Evolutionary conservation across 305 asterid species (phyloP), one percentile per base, ranked within the genome.

Genomic region (Fraxinus paxiana): DNA sequence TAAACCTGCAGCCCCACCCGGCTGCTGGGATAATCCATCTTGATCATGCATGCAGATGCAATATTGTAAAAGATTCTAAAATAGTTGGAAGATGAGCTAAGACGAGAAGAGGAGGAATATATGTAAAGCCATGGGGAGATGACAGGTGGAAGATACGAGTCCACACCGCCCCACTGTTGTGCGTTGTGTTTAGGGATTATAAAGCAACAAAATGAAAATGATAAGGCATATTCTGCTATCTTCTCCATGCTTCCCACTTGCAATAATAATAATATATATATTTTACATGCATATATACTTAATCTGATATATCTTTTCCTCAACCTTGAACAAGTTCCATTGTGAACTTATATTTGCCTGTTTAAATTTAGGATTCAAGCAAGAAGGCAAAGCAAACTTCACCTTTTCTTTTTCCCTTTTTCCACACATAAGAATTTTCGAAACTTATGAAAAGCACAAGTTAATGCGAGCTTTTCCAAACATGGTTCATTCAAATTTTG

Each of bases 181-280:
- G 72, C 30, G 72, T 15, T 51, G 8, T 51, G 63, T 65, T 24
- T 28, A 35, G 73, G 73, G 73, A 65, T 12, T 26, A 24, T 65
- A 65, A 65, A 65, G 73, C 37, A 65, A 65, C 37, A 26, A 26
- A 24, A 28, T 2, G 73, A 65, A 65, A 28, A 65, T 28, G 73
- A 12, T 65, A 65, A 65, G 73, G 73, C 37, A 65, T 63, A 63
- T 65, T 65, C 73, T 65, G 73, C 37, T 65, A 24, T 65, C 73
- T 51, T 65, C 73, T 65, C 20, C 35, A 26, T 63, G 17, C 34
- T 9, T n/a, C 37, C 73, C 34, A 65, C 73, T 24, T 24, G 37
- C 73, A 26, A 24, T 63, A 22, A 22, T 7, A 20, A 18, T 51
- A 34, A 33, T 33, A 33, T 22, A 22, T 61, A 61, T 18, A 8